A percentile compares a stretch with the other conserved stretches of the same genome.
Conservation (phyloP, 495 filamentous ascomycete species). For the Penicillium nucicola region DNA sequence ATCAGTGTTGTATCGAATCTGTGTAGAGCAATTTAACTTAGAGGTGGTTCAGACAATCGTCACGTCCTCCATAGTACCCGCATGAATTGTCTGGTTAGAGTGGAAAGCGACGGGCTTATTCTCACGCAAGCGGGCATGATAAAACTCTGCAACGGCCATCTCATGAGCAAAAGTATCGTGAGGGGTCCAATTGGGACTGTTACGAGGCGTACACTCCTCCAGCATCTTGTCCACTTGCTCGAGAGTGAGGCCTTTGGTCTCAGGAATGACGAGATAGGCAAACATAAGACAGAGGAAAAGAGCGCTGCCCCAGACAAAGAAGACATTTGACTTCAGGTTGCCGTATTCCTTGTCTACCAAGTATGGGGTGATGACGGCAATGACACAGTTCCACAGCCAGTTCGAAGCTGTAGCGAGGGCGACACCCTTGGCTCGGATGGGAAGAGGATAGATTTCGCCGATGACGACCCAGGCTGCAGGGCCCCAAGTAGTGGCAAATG, state of each 20-base stretch:
- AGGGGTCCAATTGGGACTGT: slow-evolving; percentile 68
- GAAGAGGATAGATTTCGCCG: slow-evolving; percentile 78
- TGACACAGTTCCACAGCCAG: slow-evolving; percentile 76
- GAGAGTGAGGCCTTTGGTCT: slow-evolving; percentile 81
- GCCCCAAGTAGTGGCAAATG: slow-evolving; percentile 79
- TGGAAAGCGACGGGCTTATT: neutral
- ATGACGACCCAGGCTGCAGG: slow-evolving; percentile 78
- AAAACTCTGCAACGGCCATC: slow-evolving; percentile 49
- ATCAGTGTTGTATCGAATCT: too few relatives aligned
- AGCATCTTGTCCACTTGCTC: slow-evolving; percentile 85
- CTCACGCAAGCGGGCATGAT: slow-evolving; percentile 2
- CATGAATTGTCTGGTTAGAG: too few relatives aligned
- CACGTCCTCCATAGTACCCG: too few relatives aligned
- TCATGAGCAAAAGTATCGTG: slow-evolving; percentile 65
- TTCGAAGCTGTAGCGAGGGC: slow-evolving; percentile 75
- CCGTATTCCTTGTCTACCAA: slow-evolving; percentile 60
- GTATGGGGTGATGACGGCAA: slow-evolving; percentile 69
- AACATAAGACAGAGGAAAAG: slow-evolving; percentile 63
- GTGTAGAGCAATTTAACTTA: too few relatives aligned
- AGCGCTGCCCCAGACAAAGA: slow-evolving; percentile 74
- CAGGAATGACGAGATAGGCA: slow-evolving; percentile 70
- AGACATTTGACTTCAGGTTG: slow-evolving; percentile 69
- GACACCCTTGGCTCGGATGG: slow-evolving; percentile 73
- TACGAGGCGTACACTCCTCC: slow-evolving; percentile 72
- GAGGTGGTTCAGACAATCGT: too few relatives aligned